A percentile compares a stretch with the other conserved stretches of the same genome.
phyloP scores from a whole-genome alignment of 2,329 filamentous ascomycete genomes.

The Colletotrichum trifolii region DNA sequence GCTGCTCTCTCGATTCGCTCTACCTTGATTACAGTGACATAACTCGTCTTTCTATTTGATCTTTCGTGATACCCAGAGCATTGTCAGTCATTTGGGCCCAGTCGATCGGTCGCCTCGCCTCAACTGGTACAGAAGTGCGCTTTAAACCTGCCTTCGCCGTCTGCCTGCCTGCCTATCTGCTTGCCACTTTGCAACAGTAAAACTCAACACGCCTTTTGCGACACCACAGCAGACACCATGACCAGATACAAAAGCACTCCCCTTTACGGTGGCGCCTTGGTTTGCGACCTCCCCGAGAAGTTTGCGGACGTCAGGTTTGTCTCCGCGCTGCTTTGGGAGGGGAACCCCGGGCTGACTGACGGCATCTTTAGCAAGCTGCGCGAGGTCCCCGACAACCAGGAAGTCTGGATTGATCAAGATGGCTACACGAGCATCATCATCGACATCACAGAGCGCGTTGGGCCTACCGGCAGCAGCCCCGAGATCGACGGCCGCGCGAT shows the following conservation, averaged over 20 bases:
- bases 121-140: not conserved
- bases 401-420: constrained; percentile 86
- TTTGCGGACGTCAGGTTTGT: constrained; percentile 80
- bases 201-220: not conserved
- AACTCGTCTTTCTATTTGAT: not conserved
- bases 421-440: constrained; percentile 90
- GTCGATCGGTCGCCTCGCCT: not conserved
- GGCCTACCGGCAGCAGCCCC: constrained; percentile 61
- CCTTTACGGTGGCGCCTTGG: constrained; percentile 79
- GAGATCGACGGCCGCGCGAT: constrained; percentile 77
- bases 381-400: constrained; percentile 87
- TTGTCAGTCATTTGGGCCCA: not conserved
- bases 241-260: constrained; percentile 66
- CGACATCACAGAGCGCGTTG: constrained; percentile 88
- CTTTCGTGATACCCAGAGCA: constrained; percentile 8
- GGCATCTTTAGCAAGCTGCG: constrained; percentile 69
- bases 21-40: not conserved
- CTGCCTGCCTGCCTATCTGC: too few relatives aligned
- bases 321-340: not conserved
- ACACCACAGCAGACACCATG: constrained; percentile 47
- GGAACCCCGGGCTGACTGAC: not conserved
- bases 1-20: not conserved
- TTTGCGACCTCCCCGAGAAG: constrained; percentile 72
- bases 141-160: not conserved
- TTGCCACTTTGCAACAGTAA: too few relatives aligned